Percentiles rank a stretch among this genome's conserved stretches.
Conservation (phyloP, 2,329 filamentous ascomycete species). For the Ophiosphaerella korrae region DNA sequence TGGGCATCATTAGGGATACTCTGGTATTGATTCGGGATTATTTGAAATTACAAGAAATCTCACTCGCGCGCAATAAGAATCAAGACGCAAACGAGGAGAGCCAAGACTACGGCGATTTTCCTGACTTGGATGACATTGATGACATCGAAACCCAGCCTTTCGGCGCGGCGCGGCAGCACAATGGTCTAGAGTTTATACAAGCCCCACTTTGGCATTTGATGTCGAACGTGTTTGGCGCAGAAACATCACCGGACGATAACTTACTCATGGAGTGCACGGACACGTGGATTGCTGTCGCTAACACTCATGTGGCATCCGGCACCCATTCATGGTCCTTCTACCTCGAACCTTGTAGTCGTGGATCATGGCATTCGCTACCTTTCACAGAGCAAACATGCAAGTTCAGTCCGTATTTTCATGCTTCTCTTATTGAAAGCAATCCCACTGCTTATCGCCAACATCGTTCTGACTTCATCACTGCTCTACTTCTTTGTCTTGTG, state of each 20-base stretch:
- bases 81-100: slow-evolving; percentile 61
- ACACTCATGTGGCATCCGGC: slow-evolving; percentile 52
- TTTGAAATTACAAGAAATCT: slow-evolving; percentile 18
- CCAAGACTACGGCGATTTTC: slow-evolving; percentile 67
- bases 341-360: slow-evolving; percentile 58
- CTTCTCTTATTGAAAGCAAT: slow-evolving; percentile 48
- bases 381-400: slow-evolving; percentile 53
- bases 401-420: slow-evolving; percentile 53
- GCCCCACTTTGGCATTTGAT: slow-evolving; percentile 59
- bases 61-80: slow-evolving; percentile 29
- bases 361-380: slow-evolving; percentile 56
- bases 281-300: slow-evolving; percentile 59
- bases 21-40: slow-evolving; percentile 56
- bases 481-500: slow-evolving; percentile 61
- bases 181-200: slow-evolving; percentile 50
- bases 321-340: slow-evolving; percentile 61
- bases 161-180: slow-evolving; percentile 4
- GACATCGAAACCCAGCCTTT: slow-evolving; percentile 29
- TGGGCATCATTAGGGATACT: slow-evolving; percentile 55
- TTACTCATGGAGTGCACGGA: slow-evolving; percentile 59
- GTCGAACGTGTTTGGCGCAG: slow-evolving; percentile 66
- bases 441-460: slow-evolving; percentile 51
- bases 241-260: slow-evolving; percentile 57
- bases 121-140: slow-evolving; percentile 57
- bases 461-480: slow-evolving; percentile 54